Conservation (phyloP, 2,329 filamentous ascomycete species). For the Simplicillium sp. region DNA sequence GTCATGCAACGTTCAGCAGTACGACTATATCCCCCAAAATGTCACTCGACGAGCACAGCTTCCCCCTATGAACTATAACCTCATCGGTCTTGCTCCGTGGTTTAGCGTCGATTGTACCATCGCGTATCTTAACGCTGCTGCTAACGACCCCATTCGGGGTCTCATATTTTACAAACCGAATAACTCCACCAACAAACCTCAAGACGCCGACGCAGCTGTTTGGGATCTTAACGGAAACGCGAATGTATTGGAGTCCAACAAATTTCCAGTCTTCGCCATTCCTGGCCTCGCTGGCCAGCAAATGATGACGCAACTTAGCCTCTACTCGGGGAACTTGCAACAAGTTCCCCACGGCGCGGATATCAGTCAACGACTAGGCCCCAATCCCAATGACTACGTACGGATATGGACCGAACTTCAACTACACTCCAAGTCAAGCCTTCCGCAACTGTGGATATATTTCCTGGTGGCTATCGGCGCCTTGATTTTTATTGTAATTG, state of each 20-base stretch:
- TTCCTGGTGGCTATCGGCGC: conserved; percentile 61
- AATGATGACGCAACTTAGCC: conserved; percentile 62
- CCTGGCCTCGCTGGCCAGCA: conserved; percentile 54
- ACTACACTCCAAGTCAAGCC: conserved; percentile 33
- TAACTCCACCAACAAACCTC: conserved; percentile 50
- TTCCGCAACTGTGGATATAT: conserved; percentile 78
- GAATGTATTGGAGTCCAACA: conserved; percentile 60
- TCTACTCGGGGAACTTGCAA: conserved; percentile 70
- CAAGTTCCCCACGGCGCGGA: conserved; percentile 47
- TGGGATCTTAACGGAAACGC: conserved; percentile 66
- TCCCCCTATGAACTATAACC: conserved; percentile 56
- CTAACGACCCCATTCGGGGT: conserved; percentile 47
- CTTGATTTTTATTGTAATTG: conserved; percentile 56
- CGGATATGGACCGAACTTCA: conserved; percentile 49
- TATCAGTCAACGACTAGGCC: conserved; percentile 43
- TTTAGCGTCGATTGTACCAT: conserved; percentile 62
- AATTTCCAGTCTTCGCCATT: conserved; percentile 75
- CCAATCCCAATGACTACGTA: conserved; percentile 48
- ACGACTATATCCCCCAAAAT: conserved; percentile 61
- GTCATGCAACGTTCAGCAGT: conserved; percentile 53
- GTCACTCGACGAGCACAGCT: conserved; percentile 66
- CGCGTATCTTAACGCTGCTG: conserved; percentile 58
- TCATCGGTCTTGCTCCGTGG: conserved; percentile 84
- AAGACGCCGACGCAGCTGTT: conserved; percentile 48
- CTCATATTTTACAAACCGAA: conserved; percentile 56